Percentiles rank a stretch among this genome's conserved stretches.
These are phyloP conservation scores for Kodamaea fungicola DNA, from an alignment of 1,139 yeast genomes.

Conservation along the genomic window DNA sequence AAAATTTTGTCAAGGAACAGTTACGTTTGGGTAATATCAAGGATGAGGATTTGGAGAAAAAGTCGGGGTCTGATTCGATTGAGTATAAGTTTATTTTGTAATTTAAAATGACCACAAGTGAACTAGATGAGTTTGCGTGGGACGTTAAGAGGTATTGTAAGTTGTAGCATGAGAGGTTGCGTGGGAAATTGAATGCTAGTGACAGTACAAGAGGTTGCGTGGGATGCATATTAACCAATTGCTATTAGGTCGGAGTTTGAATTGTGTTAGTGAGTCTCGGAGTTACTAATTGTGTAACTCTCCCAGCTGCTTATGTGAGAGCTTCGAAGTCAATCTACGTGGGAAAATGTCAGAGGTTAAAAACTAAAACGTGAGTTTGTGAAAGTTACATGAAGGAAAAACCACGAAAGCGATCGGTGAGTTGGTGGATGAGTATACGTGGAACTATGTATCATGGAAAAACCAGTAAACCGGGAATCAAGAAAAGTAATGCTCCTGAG, in stretches of 20 bases:
- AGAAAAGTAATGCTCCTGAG: too few relatives aligned
- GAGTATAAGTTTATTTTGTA: conserved; percentile 3
- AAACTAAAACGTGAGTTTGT: too few relatives aligned
- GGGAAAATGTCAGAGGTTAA: background rate
- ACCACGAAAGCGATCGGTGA: too few relatives aligned
- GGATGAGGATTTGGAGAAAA: conserved; percentile 1
- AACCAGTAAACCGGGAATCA: too few relatives aligned
- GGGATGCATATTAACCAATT: too few relatives aligned
- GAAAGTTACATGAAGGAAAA: too few relatives aligned
- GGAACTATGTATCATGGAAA: too few relatives aligned
- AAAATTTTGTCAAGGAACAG: conserved; percentile 2
- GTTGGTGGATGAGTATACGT: too few relatives aligned
- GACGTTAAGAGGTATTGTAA: background rate
- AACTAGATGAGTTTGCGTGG: background rate
- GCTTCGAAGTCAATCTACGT: background rate
- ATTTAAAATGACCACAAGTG: background rate
- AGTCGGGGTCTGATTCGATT: conserved; percentile 3
- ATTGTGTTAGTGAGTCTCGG: too few relatives aligned
- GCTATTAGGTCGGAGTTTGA: too few relatives aligned
- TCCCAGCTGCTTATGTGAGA: too few relatives aligned
- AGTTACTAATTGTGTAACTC: too few relatives aligned
- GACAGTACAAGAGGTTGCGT: background rate
- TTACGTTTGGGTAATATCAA: conserved; percentile 2
- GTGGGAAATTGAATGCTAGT: background rate
- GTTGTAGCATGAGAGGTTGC: background rate